Evolutionary conservation across 768 basidiomycete genomes (phyloP), one percentile per base, ranked within the genome.

Genomic region (Clavaria fumosa): DNA sequence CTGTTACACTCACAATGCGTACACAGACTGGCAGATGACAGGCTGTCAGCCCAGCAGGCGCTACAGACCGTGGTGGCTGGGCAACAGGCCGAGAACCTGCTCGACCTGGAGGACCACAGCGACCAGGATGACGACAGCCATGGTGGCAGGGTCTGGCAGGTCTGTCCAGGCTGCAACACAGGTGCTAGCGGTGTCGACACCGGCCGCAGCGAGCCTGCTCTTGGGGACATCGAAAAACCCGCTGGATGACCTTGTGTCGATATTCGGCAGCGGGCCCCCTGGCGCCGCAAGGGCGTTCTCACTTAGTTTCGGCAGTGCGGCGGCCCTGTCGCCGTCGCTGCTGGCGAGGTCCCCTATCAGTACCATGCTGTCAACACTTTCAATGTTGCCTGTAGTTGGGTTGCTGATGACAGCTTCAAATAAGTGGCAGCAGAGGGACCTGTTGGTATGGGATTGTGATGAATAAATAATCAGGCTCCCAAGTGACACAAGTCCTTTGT

Each of bases 71-170:
- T 96, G 31, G 86, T 72, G 18, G 76, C 78, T 3, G 93, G 93
- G 7, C 85, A 90, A 57, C 83, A 86, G 57, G 75, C 89, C 10
- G 93, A 97, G 57, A 96, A 97, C 54, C 62, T 95, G 4, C 77
- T 96, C n/a, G 90, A 96, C 59, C 90, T 95, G 55, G 88, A 85
- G 55, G 85, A 89, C 46, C 64, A 62, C 10, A 65, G 74, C 2
- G 56, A 66, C 3, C 53, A 61, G 35, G 73, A 78, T 24, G 67
- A 69, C 12, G 70, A 78, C 46, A 75, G 80, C 4, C n/a, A n/a
- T n/a, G n/a, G n/a, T n/a, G n/a, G n/a, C n/a, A n/a, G n/a, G n/a
- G n/a, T n/a, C n/a, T n/a, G n/a, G n/a, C n/a, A n/a, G n/a, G n/a
- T n/a, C n/a, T n/a, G n/a, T 77, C 80, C 6, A 78, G 78, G 80